These are phyloP conservation scores for Pleurotus ostreatus DNA, from an alignment of 768 basidiomycete species.

Conservation along the genomic window DNA sequence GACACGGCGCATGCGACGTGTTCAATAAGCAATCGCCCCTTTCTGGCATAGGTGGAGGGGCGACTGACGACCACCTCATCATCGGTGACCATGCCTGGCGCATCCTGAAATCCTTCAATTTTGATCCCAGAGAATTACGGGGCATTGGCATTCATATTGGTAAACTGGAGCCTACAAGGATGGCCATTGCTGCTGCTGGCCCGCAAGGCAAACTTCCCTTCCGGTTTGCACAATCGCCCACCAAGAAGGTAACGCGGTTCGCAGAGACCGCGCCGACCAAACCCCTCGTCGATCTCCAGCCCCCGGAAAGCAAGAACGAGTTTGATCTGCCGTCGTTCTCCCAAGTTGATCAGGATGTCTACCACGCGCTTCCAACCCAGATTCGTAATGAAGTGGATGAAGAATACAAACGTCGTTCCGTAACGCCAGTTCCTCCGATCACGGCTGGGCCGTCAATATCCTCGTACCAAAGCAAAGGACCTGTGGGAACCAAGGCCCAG, in stretches of 20 bases:
- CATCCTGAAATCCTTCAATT: slow-evolving; percentile 65
- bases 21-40: slow-evolving; percentile 74
- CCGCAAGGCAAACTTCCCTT: slow-evolving; percentile 69
- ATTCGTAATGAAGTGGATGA: slow-evolving; percentile 64
- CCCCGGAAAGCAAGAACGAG: background rate
- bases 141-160: slow-evolving; percentile 90
- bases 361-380: slow-evolving; percentile 67
- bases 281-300: slow-evolving; percentile 3
- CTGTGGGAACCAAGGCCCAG: slow-evolving; percentile 14
- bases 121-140: slow-evolving; percentile 84
- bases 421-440: slow-evolving; percentile 35
- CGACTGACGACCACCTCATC: slow-evolving; percentile 68
- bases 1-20: slow-evolving; percentile 81
- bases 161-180: slow-evolving; percentile 65
- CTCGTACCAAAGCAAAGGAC: background rate
- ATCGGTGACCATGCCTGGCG: slow-evolving; percentile 79
- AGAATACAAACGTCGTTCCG: slow-evolving; percentile 61
- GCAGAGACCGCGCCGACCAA: slow-evolving; percentile 10
- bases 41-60: slow-evolving; percentile 52
- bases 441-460: slow-evolving; percentile 13
- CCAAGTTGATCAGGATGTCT: slow-evolving; percentile 68
- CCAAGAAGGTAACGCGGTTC: background rate
- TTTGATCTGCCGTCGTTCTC: slow-evolving; percentile 66
- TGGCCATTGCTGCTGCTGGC: slow-evolving; percentile 22
- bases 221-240: slow-evolving; percentile 19